A percentile compares a stretch with the other conserved stretches of the same genome.
These are phyloP conservation scores for Auricularia sp. DNA, from an alignment of 768 basidiomycete genomes.

Conservation along the genomic window DNA sequence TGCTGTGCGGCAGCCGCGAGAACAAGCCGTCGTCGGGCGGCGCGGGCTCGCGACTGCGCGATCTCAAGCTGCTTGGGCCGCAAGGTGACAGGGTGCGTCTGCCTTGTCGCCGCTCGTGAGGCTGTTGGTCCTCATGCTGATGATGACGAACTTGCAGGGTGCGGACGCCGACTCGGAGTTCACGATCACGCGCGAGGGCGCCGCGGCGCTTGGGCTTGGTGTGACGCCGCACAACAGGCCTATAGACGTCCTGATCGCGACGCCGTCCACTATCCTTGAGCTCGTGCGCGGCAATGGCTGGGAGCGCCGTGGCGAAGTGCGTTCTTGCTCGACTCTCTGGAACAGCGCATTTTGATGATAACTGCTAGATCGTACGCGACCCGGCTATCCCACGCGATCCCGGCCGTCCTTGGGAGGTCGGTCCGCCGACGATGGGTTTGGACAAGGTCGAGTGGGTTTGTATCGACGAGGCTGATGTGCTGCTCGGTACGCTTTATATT, in stretches of 20 bases:
- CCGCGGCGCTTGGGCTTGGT: neutral
- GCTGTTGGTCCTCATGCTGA: no score
- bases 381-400: neutral
- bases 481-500: constrained; percentile 51
- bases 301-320: constrained; percentile 21
- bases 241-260: neutral
- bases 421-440: constrained; percentile 48
- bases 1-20: constrained; percentile 55
- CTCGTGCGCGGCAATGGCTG: constrained; percentile 6
- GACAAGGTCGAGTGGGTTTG: constrained; percentile 79
- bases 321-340: constrained; percentile 10
- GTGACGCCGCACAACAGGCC: neutral
- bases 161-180: neutral
- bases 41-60: neutral
- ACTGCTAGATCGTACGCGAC: neutral
- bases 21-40: constrained; percentile 24
- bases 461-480: constrained; percentile 83
- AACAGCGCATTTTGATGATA: constrained; percentile 6
- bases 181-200: neutral
- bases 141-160: neutral
- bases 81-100: neutral
- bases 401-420: constrained; percentile 27
- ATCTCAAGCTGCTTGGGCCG: neutral
- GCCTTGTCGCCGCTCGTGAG: neutral
- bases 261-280: neutral